phyloP scores from a whole-genome alignment of 2,329 filamentous ascomycete genomes.

The Colletotrichum theobromicola region DNA sequence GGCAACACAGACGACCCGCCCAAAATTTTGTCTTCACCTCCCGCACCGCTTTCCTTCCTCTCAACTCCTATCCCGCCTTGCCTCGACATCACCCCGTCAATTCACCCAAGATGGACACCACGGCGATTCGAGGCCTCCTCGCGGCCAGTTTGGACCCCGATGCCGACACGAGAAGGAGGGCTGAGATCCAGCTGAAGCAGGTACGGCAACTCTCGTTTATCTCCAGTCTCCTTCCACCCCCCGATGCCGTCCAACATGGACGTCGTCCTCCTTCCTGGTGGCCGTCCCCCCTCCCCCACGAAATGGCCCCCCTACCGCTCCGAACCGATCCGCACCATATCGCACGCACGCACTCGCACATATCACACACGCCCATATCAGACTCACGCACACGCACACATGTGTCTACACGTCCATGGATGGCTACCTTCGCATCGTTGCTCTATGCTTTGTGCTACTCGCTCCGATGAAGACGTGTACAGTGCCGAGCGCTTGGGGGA shows the following conservation, averaged over 20 bases:
- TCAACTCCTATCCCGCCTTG: constrained; percentile 23
- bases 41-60: constrained; percentile 22
- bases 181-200: constrained; percentile 82
- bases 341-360: not conserved
- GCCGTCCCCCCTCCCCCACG: constrained; percentile 15
- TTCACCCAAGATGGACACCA: constrained; percentile 69
- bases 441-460: not conserved
- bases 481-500: not conserved
- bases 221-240: not conserved
- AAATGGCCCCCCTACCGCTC: constrained; percentile 14
- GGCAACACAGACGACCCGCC: constrained; percentile 22
- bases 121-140: constrained; percentile 77
- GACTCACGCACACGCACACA: not conserved
- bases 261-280: not conserved
- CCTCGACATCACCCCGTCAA: constrained; percentile 23
- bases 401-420: not conserved
- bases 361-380: constrained; percentile 6
- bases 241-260: not conserved
- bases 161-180: constrained; percentile 75
- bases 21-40: constrained; percentile 25
- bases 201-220: constrained; percentile 52
- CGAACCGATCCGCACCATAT: constrained; percentile 17
- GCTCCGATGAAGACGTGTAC: not conserved
- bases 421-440: constrained; percentile 2
- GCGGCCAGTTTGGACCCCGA: constrained; percentile 77